Percentiles rank a stretch among this genome's conserved stretches.
These are phyloP conservation scores for Microdochium trichocladiopsis DNA, from an alignment of 2,329 filamentous ascomycete genomes.

Conservation along the genomic window DNA sequence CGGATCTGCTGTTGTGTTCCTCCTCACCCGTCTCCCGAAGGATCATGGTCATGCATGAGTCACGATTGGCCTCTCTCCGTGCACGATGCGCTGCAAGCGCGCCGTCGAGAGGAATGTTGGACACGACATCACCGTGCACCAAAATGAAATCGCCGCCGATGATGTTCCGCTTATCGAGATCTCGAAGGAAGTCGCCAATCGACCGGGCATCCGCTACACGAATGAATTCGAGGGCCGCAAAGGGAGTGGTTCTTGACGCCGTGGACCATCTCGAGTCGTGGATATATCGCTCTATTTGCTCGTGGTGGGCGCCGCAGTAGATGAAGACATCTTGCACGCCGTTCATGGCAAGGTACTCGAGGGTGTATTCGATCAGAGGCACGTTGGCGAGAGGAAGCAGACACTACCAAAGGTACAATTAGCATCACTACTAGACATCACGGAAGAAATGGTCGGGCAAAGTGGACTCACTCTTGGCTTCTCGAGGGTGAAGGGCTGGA, in stretches of 20 bases:
- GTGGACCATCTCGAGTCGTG: conserved; percentile 67
- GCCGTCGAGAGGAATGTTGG: conserved; percentile 77
- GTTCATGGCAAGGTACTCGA: conserved; percentile 92
- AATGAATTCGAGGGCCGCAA: conserved; percentile 75
- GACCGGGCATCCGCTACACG: conserved; percentile 77
- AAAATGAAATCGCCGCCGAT: conserved; percentile 88
- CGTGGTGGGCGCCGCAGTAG: conserved; percentile 82
- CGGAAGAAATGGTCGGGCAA: not conserved
- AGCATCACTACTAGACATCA: not conserved
- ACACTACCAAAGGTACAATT: conserved; percentile 49
- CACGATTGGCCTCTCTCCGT: conserved; percentile 76
- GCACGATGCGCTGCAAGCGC: conserved; percentile 74
- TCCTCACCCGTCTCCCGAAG: conserved; percentile 66
- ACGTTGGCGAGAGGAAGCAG: conserved; percentile 89
- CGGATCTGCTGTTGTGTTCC: conserved; percentile 69
- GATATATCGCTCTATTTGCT: conserved; percentile 83
- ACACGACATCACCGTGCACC: conserved; percentile 87
- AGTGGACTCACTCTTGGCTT: conserved; percentile 67
- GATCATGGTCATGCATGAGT: conserved; percentile 97
- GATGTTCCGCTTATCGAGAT: conserved; percentile 78
- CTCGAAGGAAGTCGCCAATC: conserved; percentile 88
- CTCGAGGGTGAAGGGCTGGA: conserved; percentile 82
- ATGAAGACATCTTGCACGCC: conserved; percentile 92
- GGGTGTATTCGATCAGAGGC: conserved; percentile 93
- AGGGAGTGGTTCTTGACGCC: conserved; percentile 50